Evolutionary conservation across 1,284 basidiomycete species (phyloP).

Genomic region (Rhodotorula sp.): DNA sequence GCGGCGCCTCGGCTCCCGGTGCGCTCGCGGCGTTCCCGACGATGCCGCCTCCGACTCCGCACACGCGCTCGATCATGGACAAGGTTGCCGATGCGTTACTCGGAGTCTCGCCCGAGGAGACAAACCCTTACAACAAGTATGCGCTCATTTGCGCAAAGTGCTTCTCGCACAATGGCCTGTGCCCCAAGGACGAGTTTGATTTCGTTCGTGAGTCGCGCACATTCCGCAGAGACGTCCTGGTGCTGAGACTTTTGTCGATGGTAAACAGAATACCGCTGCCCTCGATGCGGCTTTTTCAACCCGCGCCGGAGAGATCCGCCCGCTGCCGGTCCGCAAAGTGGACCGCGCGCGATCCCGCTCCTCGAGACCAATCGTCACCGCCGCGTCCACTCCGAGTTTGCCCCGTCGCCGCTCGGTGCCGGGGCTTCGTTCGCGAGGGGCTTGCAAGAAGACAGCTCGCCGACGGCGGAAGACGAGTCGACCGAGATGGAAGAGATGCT

Average conservation of each 20-base stretch:
- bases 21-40: neutral
- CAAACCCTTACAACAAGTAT: slow-evolving; percentile 60
- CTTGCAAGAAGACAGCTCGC: neutral
- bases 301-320: slow-evolving; percentile 53
- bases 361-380: slow-evolving; percentile 10
- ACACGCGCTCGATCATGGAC: slow-evolving; percentile 47
- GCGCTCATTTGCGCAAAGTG: slow-evolving; percentile 93
- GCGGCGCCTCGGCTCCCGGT: slow-evolving; percentile 5
- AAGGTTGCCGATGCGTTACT: slow-evolving; percentile 51
- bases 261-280: slow-evolving; percentile 69
- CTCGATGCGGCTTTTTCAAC: slow-evolving; percentile 72
- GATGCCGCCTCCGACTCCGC: slow-evolving; percentile 20
- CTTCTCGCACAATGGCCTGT: slow-evolving; percentile 89
- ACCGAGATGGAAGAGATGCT: neutral
- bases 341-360: neutral
- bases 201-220: slow-evolving; percentile 70
- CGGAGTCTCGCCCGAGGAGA: slow-evolving; percentile 50
- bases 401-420: slow-evolving; percentile 13
- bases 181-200: slow-evolving; percentile 83
- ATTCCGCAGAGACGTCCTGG: too few species aligned
- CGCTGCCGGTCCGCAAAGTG: neutral
- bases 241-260: neutral
- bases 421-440: neutral
- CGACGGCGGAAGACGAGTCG: neutral
- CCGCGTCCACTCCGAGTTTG: slow-evolving; percentile 27